These are phyloP conservation scores for Brassica rapa DNA, from an alignment of 345 rosid genomes.

Conservation along the genomic window DNA sequence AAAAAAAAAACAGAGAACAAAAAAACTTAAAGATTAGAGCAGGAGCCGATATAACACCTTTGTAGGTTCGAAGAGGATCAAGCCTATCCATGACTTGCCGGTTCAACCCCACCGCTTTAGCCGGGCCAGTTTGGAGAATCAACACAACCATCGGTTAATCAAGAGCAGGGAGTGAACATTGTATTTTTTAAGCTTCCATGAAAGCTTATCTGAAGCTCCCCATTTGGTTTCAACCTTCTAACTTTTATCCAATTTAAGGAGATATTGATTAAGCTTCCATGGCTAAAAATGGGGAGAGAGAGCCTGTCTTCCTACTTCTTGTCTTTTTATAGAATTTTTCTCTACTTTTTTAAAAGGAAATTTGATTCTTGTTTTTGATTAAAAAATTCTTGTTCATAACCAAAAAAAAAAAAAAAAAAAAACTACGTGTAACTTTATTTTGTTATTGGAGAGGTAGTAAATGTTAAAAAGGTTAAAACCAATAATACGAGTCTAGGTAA, in stretches of 20 bases:
- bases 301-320: slow-evolving; percentile 9
- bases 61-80: slow-evolving; percentile 41
- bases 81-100: slow-evolving; percentile 41
- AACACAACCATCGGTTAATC: slow-evolving; percentile 14
- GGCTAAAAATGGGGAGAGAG: slow-evolving; percentile 23
- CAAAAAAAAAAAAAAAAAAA: no score
- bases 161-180: slow-evolving; percentile 23
- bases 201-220: slow-evolving; percentile 26
- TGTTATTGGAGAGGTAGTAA: slow-evolving; percentile 12
- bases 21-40: slow-evolving; percentile 4
- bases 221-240: slow-evolving; percentile 2
- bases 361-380: background rate
- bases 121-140: slow-evolving; percentile 3
- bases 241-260: slow-evolving; percentile 21
- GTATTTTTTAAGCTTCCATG: slow-evolving; percentile 25
- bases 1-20: background rate
- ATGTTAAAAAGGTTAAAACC: background rate
- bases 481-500: background rate
- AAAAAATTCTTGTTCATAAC: background rate
- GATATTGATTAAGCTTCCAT: slow-evolving; percentile 19
- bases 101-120: slow-evolving; percentile 28
- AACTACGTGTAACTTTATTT: background rate
- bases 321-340: background rate
- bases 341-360: background rate
- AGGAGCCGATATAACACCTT: slow-evolving; percentile 34